These are phyloP conservation scores for Alternaria panax DNA, from an alignment of 2,329 filamentous ascomycete species.

Conservation along the genomic window DNA sequence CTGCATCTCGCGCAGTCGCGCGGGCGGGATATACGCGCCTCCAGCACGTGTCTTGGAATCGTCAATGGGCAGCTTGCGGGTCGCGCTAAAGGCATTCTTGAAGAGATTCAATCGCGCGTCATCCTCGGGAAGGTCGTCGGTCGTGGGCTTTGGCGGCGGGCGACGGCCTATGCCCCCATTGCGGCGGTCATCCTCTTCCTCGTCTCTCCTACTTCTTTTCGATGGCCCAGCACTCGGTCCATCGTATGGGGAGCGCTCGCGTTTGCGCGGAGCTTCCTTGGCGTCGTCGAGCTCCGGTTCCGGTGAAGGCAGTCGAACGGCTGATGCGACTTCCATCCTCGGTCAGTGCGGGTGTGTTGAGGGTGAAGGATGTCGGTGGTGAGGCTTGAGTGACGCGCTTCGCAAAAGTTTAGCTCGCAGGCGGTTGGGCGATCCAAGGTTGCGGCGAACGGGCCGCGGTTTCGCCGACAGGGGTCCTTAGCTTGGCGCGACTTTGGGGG, in stretches of 20 bases:
- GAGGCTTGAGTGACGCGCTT: conserved; percentile 17
- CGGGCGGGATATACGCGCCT: conserved; percentile 95
- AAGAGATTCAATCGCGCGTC: conserved; percentile 48
- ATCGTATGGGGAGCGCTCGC: conserved; percentile 61
- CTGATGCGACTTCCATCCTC: conserved; percentile 51
- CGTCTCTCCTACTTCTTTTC: conserved; percentile 46
- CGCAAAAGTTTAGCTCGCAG: conserved; percentile 37
- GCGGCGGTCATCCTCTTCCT: conserved; percentile 44
- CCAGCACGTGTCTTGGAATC: conserved; percentile 90
- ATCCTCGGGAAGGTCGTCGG: conserved; percentile 36
- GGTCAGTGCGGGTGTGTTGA: conserved; percentile 6
- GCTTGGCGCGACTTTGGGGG: conserved; percentile 21
- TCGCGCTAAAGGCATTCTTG: conserved; percentile 46
- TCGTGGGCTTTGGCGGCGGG: conserved; percentile 21
- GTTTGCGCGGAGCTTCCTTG: conserved; percentile 58
- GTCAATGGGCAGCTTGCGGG: conserved; percentile 88
- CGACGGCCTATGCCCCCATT: conserved; percentile 79
- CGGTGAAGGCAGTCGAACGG: conserved; percentile 67
- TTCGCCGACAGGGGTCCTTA: conserved; percentile 24
- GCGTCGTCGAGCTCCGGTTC: conserved; percentile 53
- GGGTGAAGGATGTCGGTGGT: conserved; percentile 7
- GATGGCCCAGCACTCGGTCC: conserved; percentile 38
- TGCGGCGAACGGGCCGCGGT: conserved; percentile 26
- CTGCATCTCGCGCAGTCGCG: conserved; percentile 87
- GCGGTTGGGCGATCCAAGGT: conserved; percentile 2